Base-by-base conservation (phyloP, 2,329 filamentous ascomycete genomes). In the Boeremia lycopersici region DNA sequence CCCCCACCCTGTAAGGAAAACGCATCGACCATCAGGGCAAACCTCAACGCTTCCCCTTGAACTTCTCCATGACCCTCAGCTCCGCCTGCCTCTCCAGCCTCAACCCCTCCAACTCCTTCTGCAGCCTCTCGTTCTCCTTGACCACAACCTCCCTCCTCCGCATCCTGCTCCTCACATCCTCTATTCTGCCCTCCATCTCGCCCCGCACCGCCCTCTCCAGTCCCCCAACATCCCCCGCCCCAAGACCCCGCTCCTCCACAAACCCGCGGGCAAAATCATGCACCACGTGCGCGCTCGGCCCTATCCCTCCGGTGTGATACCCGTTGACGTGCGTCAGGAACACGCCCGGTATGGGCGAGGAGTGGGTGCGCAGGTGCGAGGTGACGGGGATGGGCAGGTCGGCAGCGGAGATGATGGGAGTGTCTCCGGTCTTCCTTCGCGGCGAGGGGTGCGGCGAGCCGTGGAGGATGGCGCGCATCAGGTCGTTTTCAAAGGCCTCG, bases 301-400 rank as follows among this genome's bases (percentile, higher is more conserved):
- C 77, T 1, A 77, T 77, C 1, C 79, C 79, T n/a, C 79, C 79
- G 39, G 79, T 78, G 26, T 79, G 68, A 39, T 77, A 79, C n/a
- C 79, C 79, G 9, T 75, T 73, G 2, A 71, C 70, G 56, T 81
- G 79, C 0, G 79, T 81, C 48, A 81, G 73, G 30, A 69, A 69
- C 11, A 81, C 55, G 28, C 77, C 78, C 0, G 78, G 74, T n/a
- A 81, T 67, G 7, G 74, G 70, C 25, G 73, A 76, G 33, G 74
- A 61, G 65, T 77, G 76, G 11, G 73, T 76, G 28, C 79, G 76
- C 2, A 78, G 73, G 1, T 73, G 61, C 19, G 80, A 79, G 40
- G 70, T 60, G 10, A 81, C 65, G 8, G 77, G 71, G 6, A 81
- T 67, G 13, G 79, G 79, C 5, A 81, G 71, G 25, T 69, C 62